A percentile compares a stretch with the other conserved stretches of the same genome.
These are phyloP conservation scores for Globisporangium cystogenes DNA, from an alignment of 352 stramenopile species.

Conservation along the genomic window DNA sequence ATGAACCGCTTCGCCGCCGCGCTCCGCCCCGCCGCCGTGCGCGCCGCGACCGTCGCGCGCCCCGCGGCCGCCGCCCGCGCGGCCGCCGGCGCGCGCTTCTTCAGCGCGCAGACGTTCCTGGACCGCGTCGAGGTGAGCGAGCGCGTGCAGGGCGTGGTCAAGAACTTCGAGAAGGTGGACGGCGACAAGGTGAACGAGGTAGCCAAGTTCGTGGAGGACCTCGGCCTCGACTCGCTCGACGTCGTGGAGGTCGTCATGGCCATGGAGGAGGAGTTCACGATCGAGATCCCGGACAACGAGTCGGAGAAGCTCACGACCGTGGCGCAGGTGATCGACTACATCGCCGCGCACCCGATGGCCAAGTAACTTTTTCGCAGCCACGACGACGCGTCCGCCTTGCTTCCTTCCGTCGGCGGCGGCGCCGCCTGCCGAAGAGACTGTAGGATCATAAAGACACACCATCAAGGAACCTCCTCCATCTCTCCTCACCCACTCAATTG, in stretches of 20 bases:
- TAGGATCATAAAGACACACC: constrained; percentile 5
- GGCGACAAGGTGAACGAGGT: constrained; percentile 86
- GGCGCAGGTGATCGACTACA: constrained; percentile 97
- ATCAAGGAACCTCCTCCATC: not conserved
- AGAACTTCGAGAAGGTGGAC: constrained; percentile 99
- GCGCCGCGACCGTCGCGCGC: constrained; percentile 38
- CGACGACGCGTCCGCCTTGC: too few species aligned
- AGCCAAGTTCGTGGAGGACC: constrained; percentile 97
- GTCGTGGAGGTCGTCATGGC: constrained; percentile 96
- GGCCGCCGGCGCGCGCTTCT: constrained; percentile 42
- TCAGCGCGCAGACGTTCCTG: constrained; percentile 85
- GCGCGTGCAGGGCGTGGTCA: constrained; percentile 96
- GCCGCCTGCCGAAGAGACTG: not conserved
- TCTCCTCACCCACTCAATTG: too few species aligned
- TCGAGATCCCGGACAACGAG: constrained; percentile 99
- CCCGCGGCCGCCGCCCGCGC: constrained; percentile 18
- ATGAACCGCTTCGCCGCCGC: constrained; percentile 80
- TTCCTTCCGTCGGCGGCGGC: too few species aligned
- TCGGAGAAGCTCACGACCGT: constrained; percentile 98
- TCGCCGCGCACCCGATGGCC: constrained; percentile 97
- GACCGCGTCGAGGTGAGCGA: constrained; percentile 94
- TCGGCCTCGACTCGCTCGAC: constrained; percentile 99
- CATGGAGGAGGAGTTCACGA: constrained; percentile 99
- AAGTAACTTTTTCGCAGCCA: constrained; percentile 82
- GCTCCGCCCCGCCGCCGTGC: constrained; percentile 53